Conservation (phyloP, 179 eudicot genomes). For the Beta corolliflora region DNA sequence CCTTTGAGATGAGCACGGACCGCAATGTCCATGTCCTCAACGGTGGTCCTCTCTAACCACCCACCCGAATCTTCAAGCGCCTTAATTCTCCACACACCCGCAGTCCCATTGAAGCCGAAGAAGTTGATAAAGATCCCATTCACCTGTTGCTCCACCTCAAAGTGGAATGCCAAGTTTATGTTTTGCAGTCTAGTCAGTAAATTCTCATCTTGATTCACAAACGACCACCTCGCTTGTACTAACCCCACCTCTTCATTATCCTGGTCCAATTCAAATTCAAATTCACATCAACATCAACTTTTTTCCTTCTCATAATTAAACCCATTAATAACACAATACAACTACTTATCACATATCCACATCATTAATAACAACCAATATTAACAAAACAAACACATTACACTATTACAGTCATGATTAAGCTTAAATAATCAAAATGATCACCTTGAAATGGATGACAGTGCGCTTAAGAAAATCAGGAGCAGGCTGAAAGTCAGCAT, state of each 20-base stretch:
- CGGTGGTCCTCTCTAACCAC: conserved; percentile 98
- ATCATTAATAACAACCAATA: neutral
- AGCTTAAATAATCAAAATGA: neutral
- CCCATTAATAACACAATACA: neutral
- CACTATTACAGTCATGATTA: too few species aligned
- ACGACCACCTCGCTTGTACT: conserved; percentile 86
- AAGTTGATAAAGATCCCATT: conserved; percentile 89
- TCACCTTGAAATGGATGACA: conserved; percentile 90
- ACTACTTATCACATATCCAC: neutral
- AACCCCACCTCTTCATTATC: conserved; percentile 47
- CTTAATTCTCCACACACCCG: conserved; percentile 98
- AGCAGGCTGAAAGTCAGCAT: conserved; percentile 92
- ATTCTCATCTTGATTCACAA: conserved; percentile 92
- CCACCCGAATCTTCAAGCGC: conserved; percentile 95
- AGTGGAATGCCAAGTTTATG: conserved; percentile 90
- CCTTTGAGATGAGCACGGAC: conserved; percentile 60
- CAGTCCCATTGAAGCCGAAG: conserved; percentile 98
- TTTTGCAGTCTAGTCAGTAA: conserved; percentile 80
- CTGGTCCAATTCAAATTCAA: conserved; percentile 30
- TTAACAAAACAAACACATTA: too few species aligned
- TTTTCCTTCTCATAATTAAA: neutral
- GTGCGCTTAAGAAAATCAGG: conserved; percentile 81
- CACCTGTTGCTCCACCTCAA: conserved; percentile 98
- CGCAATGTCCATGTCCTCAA: conserved; percentile 99
- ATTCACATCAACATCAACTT: conserved; percentile 13